Evolutionary conservation across 2,329 filamentous ascomycete species (phyloP).

Genomic region (Aureobasidium sp.): DNA sequence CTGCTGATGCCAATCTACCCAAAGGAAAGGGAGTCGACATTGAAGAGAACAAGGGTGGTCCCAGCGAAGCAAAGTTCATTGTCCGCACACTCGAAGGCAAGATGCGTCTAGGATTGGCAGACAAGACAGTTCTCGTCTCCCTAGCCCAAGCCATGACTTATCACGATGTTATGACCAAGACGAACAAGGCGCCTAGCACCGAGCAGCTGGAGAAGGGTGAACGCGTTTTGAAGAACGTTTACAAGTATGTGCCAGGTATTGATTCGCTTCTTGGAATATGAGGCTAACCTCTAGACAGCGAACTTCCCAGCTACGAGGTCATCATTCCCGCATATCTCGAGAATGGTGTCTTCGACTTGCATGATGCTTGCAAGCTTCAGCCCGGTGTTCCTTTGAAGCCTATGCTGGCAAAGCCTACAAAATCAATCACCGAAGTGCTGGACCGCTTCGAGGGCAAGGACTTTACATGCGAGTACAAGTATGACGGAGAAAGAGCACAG

Average conservation of each 20-base stretch:
- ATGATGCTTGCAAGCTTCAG: constrained; percentile 80
- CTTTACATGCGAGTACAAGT: constrained; percentile 99
- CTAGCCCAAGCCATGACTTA: constrained; percentile 81
- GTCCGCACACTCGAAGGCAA: constrained; percentile 93
- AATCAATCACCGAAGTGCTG: constrained; percentile 93
- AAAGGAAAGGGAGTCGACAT: constrained; percentile 70
- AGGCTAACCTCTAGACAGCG: constrained; percentile 28
- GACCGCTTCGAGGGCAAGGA: constrained; percentile 92
- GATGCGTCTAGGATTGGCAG: constrained; percentile 80
- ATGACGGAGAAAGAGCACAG: constrained; percentile 95
- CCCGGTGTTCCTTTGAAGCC: constrained; percentile 94
- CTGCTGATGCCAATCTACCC: constrained; percentile 69
- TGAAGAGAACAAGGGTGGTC: constrained; percentile 81
- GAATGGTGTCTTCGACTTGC: constrained; percentile 75
- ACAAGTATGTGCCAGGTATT: constrained; percentile 44
- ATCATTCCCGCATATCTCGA: constrained; percentile 86
- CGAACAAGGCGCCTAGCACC: constrained; percentile 61
- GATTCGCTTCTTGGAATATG: not conserved
- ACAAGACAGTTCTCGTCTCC: constrained; percentile 84
- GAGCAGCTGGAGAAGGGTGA: constrained; percentile 78
- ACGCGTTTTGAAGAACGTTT: constrained; percentile 79
- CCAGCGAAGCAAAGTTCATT: constrained; percentile 91
- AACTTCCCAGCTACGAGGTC: constrained; percentile 89
- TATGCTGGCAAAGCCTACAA: constrained; percentile 97
- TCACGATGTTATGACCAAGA: constrained; percentile 69